Evolutionary conservation across 768 basidiomycete genomes (phyloP).

Genomic region (Phaffia australis): DNA sequence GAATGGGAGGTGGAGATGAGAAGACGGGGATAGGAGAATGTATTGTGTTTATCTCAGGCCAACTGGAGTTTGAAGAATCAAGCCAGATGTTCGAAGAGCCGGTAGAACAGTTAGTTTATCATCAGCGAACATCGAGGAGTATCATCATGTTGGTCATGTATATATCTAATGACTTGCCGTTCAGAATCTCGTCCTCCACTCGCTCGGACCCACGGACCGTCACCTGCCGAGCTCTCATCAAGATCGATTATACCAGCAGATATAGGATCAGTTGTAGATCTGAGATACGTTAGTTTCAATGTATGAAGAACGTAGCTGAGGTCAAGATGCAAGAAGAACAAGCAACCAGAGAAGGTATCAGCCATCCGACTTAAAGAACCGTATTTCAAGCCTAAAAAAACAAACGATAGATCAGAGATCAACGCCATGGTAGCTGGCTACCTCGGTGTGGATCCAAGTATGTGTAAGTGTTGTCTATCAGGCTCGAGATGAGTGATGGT

Average conservation of each 20-base stretch:
- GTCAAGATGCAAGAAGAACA: neutral
- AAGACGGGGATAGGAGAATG: conserved; percentile 15
- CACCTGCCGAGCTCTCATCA: conserved; percentile 11
- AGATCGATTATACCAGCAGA: conserved; percentile 23
- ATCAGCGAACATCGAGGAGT: neutral
- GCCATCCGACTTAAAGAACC: no score
- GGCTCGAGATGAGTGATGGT: no score
- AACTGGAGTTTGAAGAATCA: neutral
- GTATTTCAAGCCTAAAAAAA: no score
- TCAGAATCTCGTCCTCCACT: conserved; percentile 23
- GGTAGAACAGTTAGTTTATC: neutral
- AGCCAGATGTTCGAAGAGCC: neutral
- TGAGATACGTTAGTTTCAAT: conserved; percentile 16
- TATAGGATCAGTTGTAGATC: conserved; percentile 15
- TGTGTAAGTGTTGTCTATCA: no score
- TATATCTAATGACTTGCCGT: conserved; percentile 7
- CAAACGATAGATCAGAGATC: no score
- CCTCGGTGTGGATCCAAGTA: no score
- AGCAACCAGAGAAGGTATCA: no score
- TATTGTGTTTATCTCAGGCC: conserved; percentile 16
- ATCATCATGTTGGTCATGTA: neutral
- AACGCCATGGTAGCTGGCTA: no score
- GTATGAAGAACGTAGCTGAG: conserved; percentile 20
- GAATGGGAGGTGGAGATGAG: neutral
- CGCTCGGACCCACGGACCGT: conserved; percentile 22